Conservation (phyloP, 2,329 filamentous ascomycete genomes). For the Fusarium globosum region DNA sequence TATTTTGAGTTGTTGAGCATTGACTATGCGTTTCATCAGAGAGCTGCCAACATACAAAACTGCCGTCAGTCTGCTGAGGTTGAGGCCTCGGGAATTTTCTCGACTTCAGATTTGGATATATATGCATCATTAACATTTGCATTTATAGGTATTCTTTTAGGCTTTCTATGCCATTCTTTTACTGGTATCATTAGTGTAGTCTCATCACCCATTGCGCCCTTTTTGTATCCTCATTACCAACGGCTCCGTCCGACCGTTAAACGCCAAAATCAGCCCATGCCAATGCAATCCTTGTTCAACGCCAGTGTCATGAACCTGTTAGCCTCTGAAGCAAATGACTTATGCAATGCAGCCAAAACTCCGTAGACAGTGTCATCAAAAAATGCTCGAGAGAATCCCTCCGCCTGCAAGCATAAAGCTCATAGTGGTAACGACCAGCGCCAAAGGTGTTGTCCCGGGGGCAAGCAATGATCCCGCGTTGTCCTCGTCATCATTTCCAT, state of each 20-base stretch:
- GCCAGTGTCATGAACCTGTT: constrained; percentile 31
- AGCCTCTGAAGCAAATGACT: constrained; percentile 4
- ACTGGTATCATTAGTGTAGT: constrained; percentile 33
- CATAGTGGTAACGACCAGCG: constrained; percentile 33
- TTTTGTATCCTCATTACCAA: constrained; percentile 28
- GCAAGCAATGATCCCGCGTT: constrained; percentile 30
- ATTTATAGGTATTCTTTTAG: background rate
- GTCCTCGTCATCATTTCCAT: constrained; percentile 10
- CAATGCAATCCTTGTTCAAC: constrained; percentile 29
- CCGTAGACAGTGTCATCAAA: constrained; percentile 6
- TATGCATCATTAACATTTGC: background rate
- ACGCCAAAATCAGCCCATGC: constrained; percentile 38
- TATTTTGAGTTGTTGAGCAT: background rate
- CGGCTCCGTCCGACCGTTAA: constrained; percentile 24
- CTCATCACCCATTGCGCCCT: constrained; percentile 29
- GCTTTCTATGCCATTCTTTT: constrained; percentile 14
- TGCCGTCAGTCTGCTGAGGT: background rate
- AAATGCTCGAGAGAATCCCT: constrained; percentile 28
- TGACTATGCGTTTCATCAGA: background rate
- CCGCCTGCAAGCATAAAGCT: constrained; percentile 41
- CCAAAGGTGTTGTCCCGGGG: constrained; percentile 26
- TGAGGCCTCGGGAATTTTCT: background rate
- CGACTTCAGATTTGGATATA: background rate
- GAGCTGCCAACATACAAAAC: background rate
- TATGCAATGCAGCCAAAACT: constrained; percentile 11